Evolutionary conservation across 2,329 filamentous ascomycete genomes (phyloP).

Genomic region (Talaromyces amestolkiae): DNA sequence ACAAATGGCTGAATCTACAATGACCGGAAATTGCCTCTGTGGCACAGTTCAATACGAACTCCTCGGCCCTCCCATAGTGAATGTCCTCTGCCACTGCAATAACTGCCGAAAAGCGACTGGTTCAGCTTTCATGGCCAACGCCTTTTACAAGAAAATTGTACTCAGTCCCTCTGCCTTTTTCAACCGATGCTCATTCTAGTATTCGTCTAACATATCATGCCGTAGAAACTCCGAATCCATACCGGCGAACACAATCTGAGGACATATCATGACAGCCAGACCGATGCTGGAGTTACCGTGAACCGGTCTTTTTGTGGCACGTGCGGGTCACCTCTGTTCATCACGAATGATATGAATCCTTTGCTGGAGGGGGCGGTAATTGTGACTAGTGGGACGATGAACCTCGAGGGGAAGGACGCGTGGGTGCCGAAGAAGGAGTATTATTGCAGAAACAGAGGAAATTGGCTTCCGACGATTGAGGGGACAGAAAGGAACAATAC

Average conservation of each 20-base stretch:
- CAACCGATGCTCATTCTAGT: neutral
- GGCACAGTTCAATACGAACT: constrained; percentile 13
- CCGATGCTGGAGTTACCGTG: neutral
- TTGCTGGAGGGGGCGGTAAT: neutral
- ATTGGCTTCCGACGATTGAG: neutral
- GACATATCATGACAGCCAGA: constrained; percentile 6
- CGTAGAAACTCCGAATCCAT: neutral
- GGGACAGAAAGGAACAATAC: neutral
- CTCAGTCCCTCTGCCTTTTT: neutral
- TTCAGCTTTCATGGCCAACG: constrained; percentile 11
- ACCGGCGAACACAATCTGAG: neutral
- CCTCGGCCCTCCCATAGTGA: neutral
- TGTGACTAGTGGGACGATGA: constrained; percentile 11
- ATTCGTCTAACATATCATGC: neutral
- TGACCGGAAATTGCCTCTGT: constrained; percentile 8
- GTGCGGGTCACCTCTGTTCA: constrained; percentile 6
- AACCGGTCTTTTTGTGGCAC: neutral
- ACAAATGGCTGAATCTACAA: neutral
- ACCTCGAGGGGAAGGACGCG: neutral
- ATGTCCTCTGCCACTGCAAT: constrained; percentile 22
- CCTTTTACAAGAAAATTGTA: constrained; percentile 8
- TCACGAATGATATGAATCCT: constrained; percentile 1
- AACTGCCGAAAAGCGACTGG: constrained; percentile 11
- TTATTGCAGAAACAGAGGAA: neutral
- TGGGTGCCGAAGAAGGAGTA: constrained; percentile 7